These are phyloP conservation scores for Circinella umbellata DNA, from an alignment of 371 early-diverging fungal genomes.

Conservation along the genomic window DNA sequence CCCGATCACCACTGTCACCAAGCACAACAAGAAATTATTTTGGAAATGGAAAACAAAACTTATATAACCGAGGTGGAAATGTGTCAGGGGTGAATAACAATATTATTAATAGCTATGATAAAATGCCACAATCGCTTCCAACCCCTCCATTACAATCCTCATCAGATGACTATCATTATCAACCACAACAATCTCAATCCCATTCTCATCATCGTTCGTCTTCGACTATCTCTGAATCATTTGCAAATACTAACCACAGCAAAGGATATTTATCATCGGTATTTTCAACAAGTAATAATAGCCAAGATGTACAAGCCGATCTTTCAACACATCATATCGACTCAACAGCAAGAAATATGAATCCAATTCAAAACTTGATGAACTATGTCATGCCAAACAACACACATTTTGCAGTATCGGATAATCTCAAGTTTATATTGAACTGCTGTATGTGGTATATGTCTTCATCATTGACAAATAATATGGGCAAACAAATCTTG, in stretches of 20 bases:
- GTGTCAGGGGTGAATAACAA: neutral
- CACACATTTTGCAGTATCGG: conserved; percentile 28
- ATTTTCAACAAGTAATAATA: neutral
- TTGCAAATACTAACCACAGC: neutral
- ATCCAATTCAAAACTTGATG: conserved; percentile 21
- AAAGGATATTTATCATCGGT: conserved; percentile 1
- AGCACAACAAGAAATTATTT: conserved; percentile 10
- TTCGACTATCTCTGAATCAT: conserved; percentile 2
- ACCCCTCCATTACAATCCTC: conserved; percentile 8
- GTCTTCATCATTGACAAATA: conserved; percentile 81
- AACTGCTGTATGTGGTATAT: conserved; percentile 80
- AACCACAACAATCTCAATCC: neutral
- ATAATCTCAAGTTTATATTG: conserved; percentile 47
- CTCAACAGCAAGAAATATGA: conserved; percentile 2
- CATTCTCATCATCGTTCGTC: neutral
- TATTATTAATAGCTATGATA: neutral
- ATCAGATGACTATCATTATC: conserved; percentile 15
- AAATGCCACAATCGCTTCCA: conserved; percentile 14
- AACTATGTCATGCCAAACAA: conserved; percentile 11
- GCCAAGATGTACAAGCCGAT: conserved; percentile 14
- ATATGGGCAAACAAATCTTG: conserved; percentile 78
- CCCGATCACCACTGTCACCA: conserved; percentile 13
- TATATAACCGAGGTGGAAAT: conserved; percentile 10
- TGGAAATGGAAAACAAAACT: conserved; percentile 11
- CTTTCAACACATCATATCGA: conserved; percentile 37